A percentile compares a stretch with the other conserved stretches of the same genome.
Conservation (phyloP, 2,329 filamentous ascomycete genomes). For the Paecilomyces formosus region DNA sequence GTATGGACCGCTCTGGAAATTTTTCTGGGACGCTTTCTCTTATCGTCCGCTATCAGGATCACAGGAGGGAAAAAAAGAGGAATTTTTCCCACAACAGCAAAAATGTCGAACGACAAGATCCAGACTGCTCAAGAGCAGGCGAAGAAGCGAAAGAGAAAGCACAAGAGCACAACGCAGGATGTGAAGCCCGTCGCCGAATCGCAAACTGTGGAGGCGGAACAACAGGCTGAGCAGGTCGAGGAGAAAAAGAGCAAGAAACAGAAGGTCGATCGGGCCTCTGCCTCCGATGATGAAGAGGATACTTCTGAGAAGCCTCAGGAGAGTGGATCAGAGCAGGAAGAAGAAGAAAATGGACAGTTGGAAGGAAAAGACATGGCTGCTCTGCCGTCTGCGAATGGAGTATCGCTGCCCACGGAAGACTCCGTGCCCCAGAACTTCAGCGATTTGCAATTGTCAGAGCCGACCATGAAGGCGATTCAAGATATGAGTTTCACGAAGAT, state of each 20-base stretch:
- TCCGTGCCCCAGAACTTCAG: slow-evolving; percentile 63
- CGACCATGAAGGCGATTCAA: slow-evolving; percentile 78
- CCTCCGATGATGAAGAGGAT: slow-evolving; percentile 34
- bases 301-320: slow-evolving; percentile 26
- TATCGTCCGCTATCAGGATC: neutral
- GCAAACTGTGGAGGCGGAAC: slow-evolving; percentile 8
- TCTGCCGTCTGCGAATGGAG: slow-evolving; percentile 44
- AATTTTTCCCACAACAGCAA: neutral
- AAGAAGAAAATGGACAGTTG: slow-evolving; percentile 21
- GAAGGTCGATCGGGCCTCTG: slow-evolving; percentile 5
- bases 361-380: slow-evolving; percentile 32
- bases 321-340: slow-evolving; percentile 12
- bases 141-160: slow-evolving; percentile 42
- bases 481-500: slow-evolving; percentile 93
- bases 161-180: slow-evolving; percentile 19
- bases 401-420: slow-evolving; percentile 50
- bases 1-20: neutral
- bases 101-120: slow-evolving; percentile 26
- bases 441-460: slow-evolving; percentile 78
- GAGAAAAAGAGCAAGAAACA: slow-evolving; percentile 19
- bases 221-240: slow-evolving; percentile 19
- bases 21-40: neutral
- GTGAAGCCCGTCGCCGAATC: neutral
- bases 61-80: neutral
- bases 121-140: slow-evolving; percentile 29